Percentiles rank a stretch among this genome's conserved stretches.
phyloP scores from a whole-genome alignment of 208 protist species.

The Trypanosomatidae sp. region DNA sequence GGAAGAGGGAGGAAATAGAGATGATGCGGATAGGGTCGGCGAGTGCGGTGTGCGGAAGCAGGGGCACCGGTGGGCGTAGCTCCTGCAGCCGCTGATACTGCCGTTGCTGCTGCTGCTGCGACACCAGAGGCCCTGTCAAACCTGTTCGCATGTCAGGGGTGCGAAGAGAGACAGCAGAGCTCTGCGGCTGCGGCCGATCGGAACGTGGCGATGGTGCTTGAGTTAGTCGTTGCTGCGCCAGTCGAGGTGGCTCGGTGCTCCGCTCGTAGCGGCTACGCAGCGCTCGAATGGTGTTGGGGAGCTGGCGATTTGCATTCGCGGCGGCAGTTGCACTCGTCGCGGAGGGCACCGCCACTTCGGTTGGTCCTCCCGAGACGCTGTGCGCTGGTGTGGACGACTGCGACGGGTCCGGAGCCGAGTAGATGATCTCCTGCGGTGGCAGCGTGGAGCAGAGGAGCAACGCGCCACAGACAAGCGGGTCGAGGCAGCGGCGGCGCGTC shows the following conservation, averaged over 20 bases:
- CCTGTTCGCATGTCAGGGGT: not conserved
- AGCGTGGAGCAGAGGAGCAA: conserved; percentile 16
- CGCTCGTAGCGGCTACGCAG: conserved; percentile 25
- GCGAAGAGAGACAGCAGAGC: not conserved
- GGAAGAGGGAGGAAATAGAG: conserved; percentile 2
- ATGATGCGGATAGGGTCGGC: not conserved
- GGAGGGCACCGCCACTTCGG: not conserved
- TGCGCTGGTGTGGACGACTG: not conserved
- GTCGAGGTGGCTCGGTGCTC: not conserved
- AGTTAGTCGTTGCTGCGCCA: conserved; percentile 1
- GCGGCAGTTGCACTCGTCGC: not conserved
- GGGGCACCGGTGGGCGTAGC: not conserved
- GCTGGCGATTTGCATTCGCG: conserved; percentile 1
- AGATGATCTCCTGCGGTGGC: conserved; percentile 13
- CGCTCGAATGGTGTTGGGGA: conserved; percentile 20
- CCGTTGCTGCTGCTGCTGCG: not conserved
- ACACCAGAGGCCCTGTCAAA: not conserved
- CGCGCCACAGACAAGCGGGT: conserved; percentile 51
- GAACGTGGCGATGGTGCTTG: conserved; percentile 5
- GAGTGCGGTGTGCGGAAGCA: not conserved
- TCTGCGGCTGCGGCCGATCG: not conserved
- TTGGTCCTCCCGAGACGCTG: not conserved
- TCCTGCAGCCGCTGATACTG: conserved; percentile 8
- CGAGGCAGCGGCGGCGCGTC: conserved; percentile 69
- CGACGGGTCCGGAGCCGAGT: not conserved